Evolutionary conservation across 345 rosid genomes (phyloP), one percentile per base, ranked within the genome.

Genomic region (Populus tremula): DNA sequence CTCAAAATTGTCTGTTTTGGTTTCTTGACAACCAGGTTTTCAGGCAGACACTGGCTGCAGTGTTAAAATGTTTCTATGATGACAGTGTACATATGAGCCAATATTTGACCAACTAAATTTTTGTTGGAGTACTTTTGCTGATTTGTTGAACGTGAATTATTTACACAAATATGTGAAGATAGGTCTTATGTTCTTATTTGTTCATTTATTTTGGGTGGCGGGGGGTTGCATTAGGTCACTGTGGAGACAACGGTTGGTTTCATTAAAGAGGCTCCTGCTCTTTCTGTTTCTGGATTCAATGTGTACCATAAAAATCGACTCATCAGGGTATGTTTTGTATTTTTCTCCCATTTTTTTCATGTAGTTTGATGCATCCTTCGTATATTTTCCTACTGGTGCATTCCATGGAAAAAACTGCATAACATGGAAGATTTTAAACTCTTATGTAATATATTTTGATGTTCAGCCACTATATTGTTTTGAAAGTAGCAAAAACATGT

Each of bases 291-390:
- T 71, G 98, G 98, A 73, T 90, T 80, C 84, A 94, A 91, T 65
- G 93, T 93, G 31, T 95, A 95, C 85, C 97, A 95, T 70, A 92
- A 90, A 80, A 95, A 95, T 90, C 97, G 98, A 82, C 94, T 95
- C 71, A 95, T 93, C 79, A 87, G 88, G 94, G 98, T 94, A 87
- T 66, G 83, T 73, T 77, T 73, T 72, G 73, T 31, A 38, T 75
- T 14, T 35, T 78, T 8, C 23, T 36, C 18, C 53, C 14, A 29
- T 73, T 41, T 56, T 47, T 53, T 79, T 56, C 69, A 47, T 72
- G 64, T 50, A 29, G 50, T 39, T 69, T 72, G n/a, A 38, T 77
- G 54, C 54, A 49, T 49, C 20, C 21, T 5, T 49, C 5, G 6
- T 49, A 49, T 49, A 5, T 49, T 49, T 49, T 14, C 20, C 54